Evolutionary conservation across 495 filamentous ascomycete species (phyloP), one percentile per base, ranked within the genome.

Genomic region (Cetradonia linearis): DNA sequence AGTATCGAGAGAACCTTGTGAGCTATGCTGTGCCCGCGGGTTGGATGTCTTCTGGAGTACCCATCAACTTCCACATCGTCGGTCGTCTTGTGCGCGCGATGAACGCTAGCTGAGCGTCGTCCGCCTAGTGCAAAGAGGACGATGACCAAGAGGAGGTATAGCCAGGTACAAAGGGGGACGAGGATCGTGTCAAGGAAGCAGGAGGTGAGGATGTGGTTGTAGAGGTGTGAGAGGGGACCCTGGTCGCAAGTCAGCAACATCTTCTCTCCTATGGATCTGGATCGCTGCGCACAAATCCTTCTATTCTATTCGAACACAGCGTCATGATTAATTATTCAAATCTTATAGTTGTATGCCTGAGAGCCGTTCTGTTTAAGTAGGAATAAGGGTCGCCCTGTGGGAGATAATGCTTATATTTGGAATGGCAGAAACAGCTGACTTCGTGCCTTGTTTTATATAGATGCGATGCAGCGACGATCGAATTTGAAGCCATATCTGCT

Each of bases 131-230:
- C 38, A 10, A 40, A 31, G 7, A 69, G 62, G 34, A 59, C 13
- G 2, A 69, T 63, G 52, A 72, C 60, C 13, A 65, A 58, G 18
- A 63, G 3, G 31, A 72, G 58, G 50, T 68, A 66, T 36, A 70
- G 44, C 65, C 65, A 72, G 1, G 64, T 66, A 11, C 69, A 69
- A 20, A 71, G 66, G n/a, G 71, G 71, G 37, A 72, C 58, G 20
- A 73, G 65, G 59, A 73, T 66, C 4, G 65, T 69, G 55, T 73
- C 71, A 44, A 66, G 56, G 68, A 73, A 73, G 63, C 71, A 73
- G 62, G 71, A 62, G 33, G 71, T 72, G 30, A 70, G 66, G 50
- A 70, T 58, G n/a, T 71, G 69, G 11, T 56, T 63, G 58, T 70
- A 72, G 56, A 70, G 62, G 40, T 66, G 62, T 30, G 71, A 73